Evolutionary conservation across 345 rosid genomes (phyloP), one percentile per base, ranked within the genome.

Genomic region (Eucalyptus tenuipes): DNA sequence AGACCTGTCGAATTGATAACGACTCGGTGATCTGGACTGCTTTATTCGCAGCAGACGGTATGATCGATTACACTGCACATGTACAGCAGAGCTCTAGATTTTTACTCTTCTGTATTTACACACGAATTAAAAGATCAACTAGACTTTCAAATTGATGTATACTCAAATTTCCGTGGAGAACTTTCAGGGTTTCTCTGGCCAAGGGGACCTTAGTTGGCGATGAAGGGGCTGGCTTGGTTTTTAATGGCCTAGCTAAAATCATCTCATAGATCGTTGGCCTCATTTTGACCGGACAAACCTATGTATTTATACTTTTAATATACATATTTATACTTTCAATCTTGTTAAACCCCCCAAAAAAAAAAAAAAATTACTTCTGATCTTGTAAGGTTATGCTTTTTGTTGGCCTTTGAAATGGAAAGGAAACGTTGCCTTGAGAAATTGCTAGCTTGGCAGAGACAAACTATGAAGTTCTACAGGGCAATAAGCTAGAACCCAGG

Each of bases 401-500:
- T 4, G 64, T 57, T 25, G 64, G 64, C 4, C 6, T 16, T 31
- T 7, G 5, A 16, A 66, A 31, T 66, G 79, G 79, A 66, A 66
- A 15, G 79, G 16, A 31, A 66, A 31, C 79, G 33, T 31, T 66
- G 12, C 9, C 40, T 66, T 15, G 33, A 66, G 40, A 14, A 64
- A 29, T 29, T 27, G 71, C n/a, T 5, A 49, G 50, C 50, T 49
- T 14, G 50, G 17, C 17, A 49, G 50, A 49, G 50, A 49, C 50
- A 49, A 49, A 49, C 50, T 14, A 49, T 13, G 50, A 49, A 49
- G 50, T 49, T 49, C 13, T 57, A 53, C 42, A 89, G 17, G 93
- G 94, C 85, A 92, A 89, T 25, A 93, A 92, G 91, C 99, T 97
- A 3, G 99, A 98, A 89, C 99, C 98, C 31, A 98, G 64, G 64